Base-by-base conservation (phyloP, 805 yeast species). In the Zygosaccharomyces kombuchaensis region DNA sequence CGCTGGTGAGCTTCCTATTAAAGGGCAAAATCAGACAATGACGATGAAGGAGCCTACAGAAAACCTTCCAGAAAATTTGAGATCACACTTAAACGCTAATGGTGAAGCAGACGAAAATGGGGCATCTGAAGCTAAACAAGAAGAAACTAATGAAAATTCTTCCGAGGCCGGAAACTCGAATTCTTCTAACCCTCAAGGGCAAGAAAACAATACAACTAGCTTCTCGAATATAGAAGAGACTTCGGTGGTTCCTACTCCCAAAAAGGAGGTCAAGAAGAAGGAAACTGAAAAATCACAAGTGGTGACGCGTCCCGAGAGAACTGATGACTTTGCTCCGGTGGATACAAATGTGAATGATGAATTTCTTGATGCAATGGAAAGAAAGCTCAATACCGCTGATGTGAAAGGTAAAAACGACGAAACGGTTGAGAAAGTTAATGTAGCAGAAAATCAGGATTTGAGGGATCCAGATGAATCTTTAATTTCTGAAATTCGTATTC, bases 401-500 rank as follows among this genome's bases (percentile, higher is more conserved):
- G 35, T 14, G n/a, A 16, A 31, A 19, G 21, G 21, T 19, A 21
- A 10, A 12, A 14, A 23, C 9, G 19, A 40, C 10, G 21, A 46
- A 14, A 2, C 16, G 8, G 14, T 25, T 2, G 14, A 29, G 16
- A 5, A 29, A 29, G 3, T 29, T 7, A 29, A n/a, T 3, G 14
- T 7, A 9, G 9, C 40, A 9, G 27, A 36, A 6, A 17, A 17
- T 22, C 9, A 9, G 2, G 32, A 27, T 16, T 14, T 22, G 19
- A 34, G 26, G 14, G 43, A 38, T 27, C 14, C 21, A 21, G 39
- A 39, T 8, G 34, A 9, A 5, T 39, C 45, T 6, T 16, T 10
- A 7, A n/a, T 26, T 5, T 23, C 44, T 7, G 36, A 27, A 26
- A 54, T 56, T 22, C 48, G 51, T 10, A 50, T 58, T 14, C 62